These are phyloP conservation scores for Ogataea corticis DNA, from an alignment of 805 yeast species.

Conservation along the genomic window DNA sequence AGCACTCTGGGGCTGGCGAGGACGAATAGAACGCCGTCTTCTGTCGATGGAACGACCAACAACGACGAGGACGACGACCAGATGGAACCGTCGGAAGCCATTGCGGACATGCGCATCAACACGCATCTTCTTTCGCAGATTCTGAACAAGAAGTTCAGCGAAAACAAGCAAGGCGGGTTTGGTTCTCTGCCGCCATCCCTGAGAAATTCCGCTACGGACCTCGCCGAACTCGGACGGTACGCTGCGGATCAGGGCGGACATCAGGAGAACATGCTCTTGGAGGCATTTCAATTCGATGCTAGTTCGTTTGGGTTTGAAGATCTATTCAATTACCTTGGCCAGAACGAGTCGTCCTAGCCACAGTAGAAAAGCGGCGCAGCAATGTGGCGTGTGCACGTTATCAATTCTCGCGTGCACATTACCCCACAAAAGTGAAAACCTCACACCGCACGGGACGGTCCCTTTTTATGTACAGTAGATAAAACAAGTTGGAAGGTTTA, in stretches of 20 bases:
- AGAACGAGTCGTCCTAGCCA: background rate
- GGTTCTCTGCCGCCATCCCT: constrained; percentile 1
- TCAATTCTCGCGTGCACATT: too few relatives aligned
- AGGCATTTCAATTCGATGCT: constrained; percentile 22
- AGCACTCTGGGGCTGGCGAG: constrained; percentile 25
- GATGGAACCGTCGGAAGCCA: constrained; percentile 39
- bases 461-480: too few relatives aligned
- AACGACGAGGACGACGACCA: constrained; percentile 30
- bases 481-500: too few relatives aligned
- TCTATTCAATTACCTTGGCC: constrained; percentile 22
- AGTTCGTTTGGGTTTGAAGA: constrained; percentile 29
- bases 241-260: constrained; percentile 2
- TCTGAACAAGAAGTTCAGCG: constrained; percentile 27
- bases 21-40: constrained; percentile 10
- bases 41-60: constrained; percentile 12
- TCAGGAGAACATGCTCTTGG: constrained; percentile 13
- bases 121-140: constrained; percentile 33
- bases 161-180: background rate
- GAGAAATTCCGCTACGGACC: background rate
- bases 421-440: too few relatives aligned
- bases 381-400: background rate
- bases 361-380: background rate
- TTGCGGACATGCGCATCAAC: constrained; percentile 36
- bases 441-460: too few relatives aligned
- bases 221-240: constrained; percentile 1